Conservation (phyloP, 345 rosid genomes). For the Odontarrhena argentea region DNA sequence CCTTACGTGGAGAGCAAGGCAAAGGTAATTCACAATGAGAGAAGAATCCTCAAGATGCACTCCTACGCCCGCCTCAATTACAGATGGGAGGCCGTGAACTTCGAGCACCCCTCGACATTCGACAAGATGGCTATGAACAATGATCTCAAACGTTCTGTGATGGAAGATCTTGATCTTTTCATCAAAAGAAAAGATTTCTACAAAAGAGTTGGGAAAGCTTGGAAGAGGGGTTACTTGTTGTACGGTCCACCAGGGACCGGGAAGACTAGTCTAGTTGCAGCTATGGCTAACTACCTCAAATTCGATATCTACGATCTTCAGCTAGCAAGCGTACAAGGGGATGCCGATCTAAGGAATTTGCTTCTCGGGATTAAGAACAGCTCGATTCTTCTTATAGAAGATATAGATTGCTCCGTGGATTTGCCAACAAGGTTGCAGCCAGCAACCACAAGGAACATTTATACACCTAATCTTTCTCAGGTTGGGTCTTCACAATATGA, state of each 20-base stretch:
- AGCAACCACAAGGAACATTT: neutral
- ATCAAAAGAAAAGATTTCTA: constrained; percentile 51
- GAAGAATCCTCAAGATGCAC: constrained; percentile 48
- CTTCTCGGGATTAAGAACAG: constrained; percentile 44
- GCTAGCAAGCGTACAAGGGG: constrained; percentile 43
- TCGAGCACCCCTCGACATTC: constrained; percentile 62
- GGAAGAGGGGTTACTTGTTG: constrained; percentile 65
- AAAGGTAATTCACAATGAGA: constrained; percentile 25
- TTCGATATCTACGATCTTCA: constrained; percentile 62
- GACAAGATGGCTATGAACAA: constrained; percentile 59
- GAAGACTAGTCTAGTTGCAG: constrained; percentile 68
- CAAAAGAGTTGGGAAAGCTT: constrained; percentile 57
- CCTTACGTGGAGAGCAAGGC: constrained; percentile 44
- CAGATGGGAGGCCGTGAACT: constrained; percentile 49
- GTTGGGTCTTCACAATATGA: constrained; percentile 1
- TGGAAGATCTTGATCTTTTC: constrained; percentile 57
- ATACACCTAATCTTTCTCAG: constrained; percentile 27
- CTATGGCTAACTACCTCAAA: constrained; percentile 63
- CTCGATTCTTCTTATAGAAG: constrained; percentile 62
- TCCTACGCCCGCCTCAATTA: constrained; percentile 7
- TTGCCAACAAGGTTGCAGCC: constrained; percentile 31
- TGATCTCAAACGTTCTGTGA: constrained; percentile 41
- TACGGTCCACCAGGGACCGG: constrained; percentile 75
- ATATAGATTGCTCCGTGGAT: constrained; percentile 55
- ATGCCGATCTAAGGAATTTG: constrained; percentile 45